phyloP scores from a whole-genome alignment of 2,329 filamentous ascomycete species.

The Aspergillus carbonarius region DNA sequence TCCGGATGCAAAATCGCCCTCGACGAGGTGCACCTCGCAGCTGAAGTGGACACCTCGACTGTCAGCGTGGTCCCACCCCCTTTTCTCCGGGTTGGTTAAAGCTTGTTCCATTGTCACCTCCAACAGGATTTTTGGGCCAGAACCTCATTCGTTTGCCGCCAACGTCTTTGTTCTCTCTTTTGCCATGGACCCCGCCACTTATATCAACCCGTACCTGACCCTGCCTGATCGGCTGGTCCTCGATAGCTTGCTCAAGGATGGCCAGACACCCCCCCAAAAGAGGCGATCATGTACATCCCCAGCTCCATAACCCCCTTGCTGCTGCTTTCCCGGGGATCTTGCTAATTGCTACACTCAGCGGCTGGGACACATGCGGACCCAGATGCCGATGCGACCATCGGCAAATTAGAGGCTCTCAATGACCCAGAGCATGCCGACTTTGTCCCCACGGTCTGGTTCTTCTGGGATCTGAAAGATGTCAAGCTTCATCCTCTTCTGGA shows the following conservation, averaged over 20 bases:
- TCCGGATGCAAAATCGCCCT: not conserved
- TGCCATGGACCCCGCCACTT: conserved; percentile 32
- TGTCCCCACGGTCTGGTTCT: conserved; percentile 56
- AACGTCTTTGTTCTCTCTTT: not conserved
- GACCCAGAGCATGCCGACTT: conserved; percentile 50
- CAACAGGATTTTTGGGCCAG: not conserved
- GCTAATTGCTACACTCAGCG: conserved; percentile 6
- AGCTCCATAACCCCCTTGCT: not conserved
- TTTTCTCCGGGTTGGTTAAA: not conserved
- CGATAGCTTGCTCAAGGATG: conserved; percentile 36
- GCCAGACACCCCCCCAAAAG: conserved; percentile 9
- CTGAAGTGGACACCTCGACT: not conserved
- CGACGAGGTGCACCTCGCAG: not conserved
- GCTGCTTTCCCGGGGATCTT: not conserved
- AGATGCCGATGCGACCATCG: conserved; percentile 31
- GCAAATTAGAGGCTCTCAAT: conserved; percentile 51
- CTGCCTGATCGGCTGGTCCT: conserved; percentile 42
- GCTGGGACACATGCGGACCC: not conserved
- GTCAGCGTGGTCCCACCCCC: not conserved
- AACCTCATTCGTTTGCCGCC: not conserved
- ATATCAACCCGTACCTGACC: conserved; percentile 36
- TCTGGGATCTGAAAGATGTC: conserved; percentile 52
- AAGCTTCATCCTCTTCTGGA: conserved; percentile 42
- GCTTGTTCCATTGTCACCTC: not conserved
- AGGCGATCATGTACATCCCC: not conserved